These are phyloP conservation scores for Candida maesae DNA, from an alignment of 805 yeast genomes.

Conservation along the genomic window DNA sequence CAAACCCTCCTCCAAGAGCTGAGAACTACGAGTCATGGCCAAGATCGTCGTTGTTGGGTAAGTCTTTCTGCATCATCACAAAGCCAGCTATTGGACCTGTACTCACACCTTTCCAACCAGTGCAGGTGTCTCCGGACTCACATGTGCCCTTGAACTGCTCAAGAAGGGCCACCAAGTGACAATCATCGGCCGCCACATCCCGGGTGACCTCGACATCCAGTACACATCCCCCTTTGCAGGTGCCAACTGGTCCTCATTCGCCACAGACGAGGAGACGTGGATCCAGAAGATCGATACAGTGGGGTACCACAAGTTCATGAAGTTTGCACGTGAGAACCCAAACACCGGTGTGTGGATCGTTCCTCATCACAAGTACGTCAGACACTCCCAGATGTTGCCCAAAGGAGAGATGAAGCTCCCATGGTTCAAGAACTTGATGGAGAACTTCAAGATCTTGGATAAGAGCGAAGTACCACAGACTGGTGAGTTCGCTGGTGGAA, in stretches of 20 bases:
- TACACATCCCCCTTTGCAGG: conserved; percentile 71
- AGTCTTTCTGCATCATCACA: conserved; percentile 2
- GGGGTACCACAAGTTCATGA: conserved; percentile 44
- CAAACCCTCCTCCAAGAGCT: no score
- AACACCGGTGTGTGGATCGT: conserved; percentile 42
- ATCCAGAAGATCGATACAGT: conserved; percentile 43
- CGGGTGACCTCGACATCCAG: conserved; percentile 51
- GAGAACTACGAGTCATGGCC: conserved; percentile 14
- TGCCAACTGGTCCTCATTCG: conserved; percentile 68
- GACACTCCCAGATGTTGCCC: conserved; percentile 11
- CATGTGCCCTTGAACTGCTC: conserved; percentile 43
- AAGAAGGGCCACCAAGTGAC: conserved; percentile 39
- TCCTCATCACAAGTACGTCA: conserved; percentile 17
- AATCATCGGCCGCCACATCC: conserved; percentile 43
- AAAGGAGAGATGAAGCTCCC: conserved; percentile 28
- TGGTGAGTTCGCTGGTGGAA: conserved; percentile 39
- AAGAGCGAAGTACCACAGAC: conserved; percentile 28
- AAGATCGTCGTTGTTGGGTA: conserved; percentile 19
- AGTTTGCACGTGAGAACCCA: conserved; percentile 44
- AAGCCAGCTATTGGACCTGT: background rate
- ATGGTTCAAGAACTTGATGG: conserved; percentile 47
- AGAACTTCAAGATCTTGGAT: conserved; percentile 35
- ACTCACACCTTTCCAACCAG: conserved; percentile 3
- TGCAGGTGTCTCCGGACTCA: conserved; percentile 56
- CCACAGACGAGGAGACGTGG: conserved; percentile 34